Base-by-base conservation (phyloP, 805 yeast species). In the Ogataea ganodermae region DNA sequence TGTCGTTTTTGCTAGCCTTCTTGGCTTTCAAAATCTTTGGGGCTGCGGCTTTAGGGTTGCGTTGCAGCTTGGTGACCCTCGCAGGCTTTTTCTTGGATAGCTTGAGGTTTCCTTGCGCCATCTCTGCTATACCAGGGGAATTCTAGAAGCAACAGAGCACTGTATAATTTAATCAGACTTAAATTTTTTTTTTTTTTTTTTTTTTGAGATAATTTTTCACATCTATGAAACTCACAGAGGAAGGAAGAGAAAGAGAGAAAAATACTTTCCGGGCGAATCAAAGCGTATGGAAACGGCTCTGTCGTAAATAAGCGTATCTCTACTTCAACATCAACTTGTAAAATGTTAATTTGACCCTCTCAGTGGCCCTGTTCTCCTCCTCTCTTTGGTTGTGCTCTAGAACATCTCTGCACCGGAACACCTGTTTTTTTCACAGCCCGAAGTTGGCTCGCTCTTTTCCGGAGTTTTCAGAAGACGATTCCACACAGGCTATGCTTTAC, bases 101-200 rank as follows among this genome's bases (percentile, higher is more conserved):
- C 57, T 83, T 83, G n/a, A 79, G 63, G 46, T 82, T 79, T 42
- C 89, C 89, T 67, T 86, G 94, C 13, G 85, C 88, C 94, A 86
- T 86, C 27, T 4, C 24, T 8, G 14, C 9, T 30, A 8, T 30
- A 4, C 9, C 3, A n/a, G 16, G 17, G 17, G 17, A n/a, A 9
- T 7, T 30, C 14, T 6, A 14, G 16, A 18, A 30, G 18, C n/a
- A n/a, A n/a, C n/a, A n/a, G n/a, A n/a, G n/a, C n/a, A n/a, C n/a
- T n/a, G n/a, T n/a, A n/a, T n/a, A n/a, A n/a, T n/a, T n/a, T n/a
- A 30, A 30, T 30, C 33, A 30, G 33, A n/a, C 22, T 10, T 7
- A 36, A 21, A 21, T 23, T 17, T 7, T 23, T 21, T 31, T 14
- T 14, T 33, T 33, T 33, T 20, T 18, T 20, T 33, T 20, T n/a